Conservation (phyloP, 345 rosid genomes). For the Salix suchowensis region DNA sequence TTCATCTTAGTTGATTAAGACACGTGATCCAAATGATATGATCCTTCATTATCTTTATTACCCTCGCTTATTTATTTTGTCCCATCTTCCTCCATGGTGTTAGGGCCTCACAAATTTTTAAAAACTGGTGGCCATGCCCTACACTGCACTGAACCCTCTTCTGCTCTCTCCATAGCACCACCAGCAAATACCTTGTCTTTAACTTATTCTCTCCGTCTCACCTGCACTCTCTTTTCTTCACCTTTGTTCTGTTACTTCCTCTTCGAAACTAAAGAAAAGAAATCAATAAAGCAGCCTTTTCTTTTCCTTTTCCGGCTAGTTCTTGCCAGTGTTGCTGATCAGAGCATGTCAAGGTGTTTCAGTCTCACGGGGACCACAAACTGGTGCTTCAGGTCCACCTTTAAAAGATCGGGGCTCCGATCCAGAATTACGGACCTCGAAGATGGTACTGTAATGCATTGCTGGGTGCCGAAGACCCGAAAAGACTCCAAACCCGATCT, state of each 20-base stretch:
- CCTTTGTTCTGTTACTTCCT: neutral
- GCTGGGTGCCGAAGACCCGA: slow-evolving; percentile 61
- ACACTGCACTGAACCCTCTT: too few species aligned
- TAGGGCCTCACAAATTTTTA: too few species aligned
- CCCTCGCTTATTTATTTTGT: too few species aligned
- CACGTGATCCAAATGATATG: too few species aligned
- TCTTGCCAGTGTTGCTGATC: too few species aligned
- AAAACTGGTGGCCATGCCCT: too few species aligned
- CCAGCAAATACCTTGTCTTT: neutral
- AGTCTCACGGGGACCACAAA: slow-evolving; percentile 54
- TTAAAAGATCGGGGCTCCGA: slow-evolving; percentile 54
- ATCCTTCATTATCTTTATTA: too few species aligned
- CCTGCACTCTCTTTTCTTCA: neutral
- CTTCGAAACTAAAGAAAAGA: neutral
- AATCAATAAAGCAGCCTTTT: neutral
- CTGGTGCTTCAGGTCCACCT: slow-evolving; percentile 37
- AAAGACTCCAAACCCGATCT: slow-evolving; percentile 48
- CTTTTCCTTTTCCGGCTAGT: too few species aligned
- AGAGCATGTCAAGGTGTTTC: slow-evolving; percentile 55
- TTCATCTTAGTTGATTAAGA: too few species aligned
- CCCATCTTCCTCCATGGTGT: too few species aligned
- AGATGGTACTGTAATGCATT: slow-evolving; percentile 76
- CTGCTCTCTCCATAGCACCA: too few species aligned
- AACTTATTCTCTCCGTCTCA: neutral
- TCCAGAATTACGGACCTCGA: slow-evolving; percentile 56